Evolutionary conservation across 2,329 filamentous ascomycete species (phyloP), one percentile per base, ranked within the genome.

Genomic region (Huntiella bhutanensis): DNA sequence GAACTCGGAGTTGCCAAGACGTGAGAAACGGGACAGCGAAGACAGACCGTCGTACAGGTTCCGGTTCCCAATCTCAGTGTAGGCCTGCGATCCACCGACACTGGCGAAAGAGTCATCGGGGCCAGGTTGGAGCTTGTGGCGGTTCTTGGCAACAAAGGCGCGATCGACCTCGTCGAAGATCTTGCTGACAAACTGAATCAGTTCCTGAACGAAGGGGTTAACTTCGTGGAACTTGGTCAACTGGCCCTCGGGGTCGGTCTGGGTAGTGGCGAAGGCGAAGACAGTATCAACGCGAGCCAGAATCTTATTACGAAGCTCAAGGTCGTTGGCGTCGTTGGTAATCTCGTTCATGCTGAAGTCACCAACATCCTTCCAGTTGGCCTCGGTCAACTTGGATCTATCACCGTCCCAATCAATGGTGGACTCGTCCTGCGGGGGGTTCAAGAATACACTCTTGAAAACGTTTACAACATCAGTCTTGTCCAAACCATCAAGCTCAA

Each of bases 401-500:
- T 5, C 61, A 47, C 28, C 52, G 50, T 44, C 50, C 54, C 49
- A 49, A 22, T 49, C 48, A 8, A 39, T 33, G 16, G 34, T 57
- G 59, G 10, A 55, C 55, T 1, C 58, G 54, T 8, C 54, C 15
- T 7, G 41, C 17, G 11, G 57, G 51, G 6, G 55, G 51, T 2
- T 45, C 40, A 55, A 45, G 47, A 59, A 62, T 36, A 65, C 63
- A 5, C 57, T 52, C 3, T 51, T 49, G 13, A 56, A 57, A 19
- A 62, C 54, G 8, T 54, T 44, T 2, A 52, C 46, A 4, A 46
- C 49, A 12, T 52, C 48, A 33, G 54, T 47, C 3, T 32, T 48
- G 4, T 55, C 48, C n/a, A 38, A 42, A 22, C 48, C 48, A 22
- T 49, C 34, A 2, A 49, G 48, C 19, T 46, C 48, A 37, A 58